A percentile compares a stretch with the other conserved stretches of the same genome.
Conservation (phyloP, 176 grass and related monocot species). For the Canna indica region DNA sequence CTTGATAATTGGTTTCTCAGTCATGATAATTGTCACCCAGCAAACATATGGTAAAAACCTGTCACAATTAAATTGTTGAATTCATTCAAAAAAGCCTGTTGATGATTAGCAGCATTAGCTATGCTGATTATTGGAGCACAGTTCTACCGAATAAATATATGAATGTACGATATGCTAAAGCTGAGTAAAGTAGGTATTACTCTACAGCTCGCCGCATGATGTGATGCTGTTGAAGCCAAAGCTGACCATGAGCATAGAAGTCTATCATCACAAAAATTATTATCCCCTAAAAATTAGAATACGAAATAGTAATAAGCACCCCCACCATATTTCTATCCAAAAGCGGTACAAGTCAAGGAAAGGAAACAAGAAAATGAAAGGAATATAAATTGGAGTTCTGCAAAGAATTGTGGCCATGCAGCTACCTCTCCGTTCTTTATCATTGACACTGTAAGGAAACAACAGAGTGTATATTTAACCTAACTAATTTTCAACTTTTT, state of each 20-base stretch:
- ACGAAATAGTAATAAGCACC: neutral
- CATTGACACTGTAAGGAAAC: too few relatives aligned
- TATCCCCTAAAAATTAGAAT: conserved; percentile 49
- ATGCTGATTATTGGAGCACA: neutral
- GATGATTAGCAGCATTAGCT: conserved; percentile 1
- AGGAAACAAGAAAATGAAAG: neutral
- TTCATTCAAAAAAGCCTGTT: neutral
- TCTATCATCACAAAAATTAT: conserved; percentile 66
- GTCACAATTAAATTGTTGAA: conserved; percentile 11
- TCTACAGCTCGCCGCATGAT: conserved; percentile 77
- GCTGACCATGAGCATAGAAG: conserved; percentile 71
- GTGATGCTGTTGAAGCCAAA: conserved; percentile 82
- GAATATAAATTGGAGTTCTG: neutral
- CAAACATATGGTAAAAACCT: conserved; percentile 72
- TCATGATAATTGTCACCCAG: conserved; percentile 80
- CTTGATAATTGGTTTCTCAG: conserved; percentile 73
- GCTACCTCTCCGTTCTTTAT: too few relatives aligned
- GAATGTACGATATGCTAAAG: too few relatives aligned
- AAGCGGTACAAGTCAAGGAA: neutral
- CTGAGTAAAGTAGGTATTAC: conserved; percentile 22
- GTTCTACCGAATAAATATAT: neutral
- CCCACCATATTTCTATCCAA: neutral
- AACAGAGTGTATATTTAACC: too few relatives aligned
- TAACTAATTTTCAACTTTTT: too few relatives aligned
- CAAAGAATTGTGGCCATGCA: too few relatives aligned